Base-by-base conservation (phyloP, 176 grass and related monocot species). In the Cenchrus americanus region DNA sequence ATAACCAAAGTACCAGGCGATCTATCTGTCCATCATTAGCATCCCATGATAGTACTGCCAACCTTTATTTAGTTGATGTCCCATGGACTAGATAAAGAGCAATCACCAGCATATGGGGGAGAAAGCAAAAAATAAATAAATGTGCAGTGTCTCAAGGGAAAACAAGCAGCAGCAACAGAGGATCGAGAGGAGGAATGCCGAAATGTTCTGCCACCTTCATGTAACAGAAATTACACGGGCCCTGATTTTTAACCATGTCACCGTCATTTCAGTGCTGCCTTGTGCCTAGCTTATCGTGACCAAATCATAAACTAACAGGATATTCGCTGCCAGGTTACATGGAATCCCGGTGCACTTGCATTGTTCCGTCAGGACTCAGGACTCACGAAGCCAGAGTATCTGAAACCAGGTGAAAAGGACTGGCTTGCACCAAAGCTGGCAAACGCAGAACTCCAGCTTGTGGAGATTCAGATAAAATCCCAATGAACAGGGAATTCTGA, bases 301-400 rank as follows among this genome's bases (percentile, higher is more conserved):
- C 64, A 81, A 81, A 87, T 76, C 71, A 80, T 80, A 71, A 64
- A 71, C 24, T 52, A 6, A 83, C 71, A 76, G 47, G 74, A 86
- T 68, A 82, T 85, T 91, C 66, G n/a, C 53, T 52, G 46, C 21
- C 10, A 79, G 63, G 55, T 89, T 72, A 82, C 80, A 71, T 15
- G n/a, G 14, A 62, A 34, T 54, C 14, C 22, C 17, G 19, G 79
- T 19, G 65, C 73, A 43, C 14, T 30, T 55, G 32, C 80, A 14
- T 48, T 47, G 37, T 19, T 79, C 60, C 30, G 17, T 64, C 26
- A 79, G 23, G 42, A 23, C 21, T 5, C 66, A 13, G 34, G 65
- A 18, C 17, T 53, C 15, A 37, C 13, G 26, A 66, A n/a, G 62
- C 62, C 24, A 66, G 42, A 79, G 26, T 52, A 15, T 34, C 48